Conservation (phyloP, 2,329 filamentous ascomycete genomes). For the Clarireedia homoeocarpa region DNA sequence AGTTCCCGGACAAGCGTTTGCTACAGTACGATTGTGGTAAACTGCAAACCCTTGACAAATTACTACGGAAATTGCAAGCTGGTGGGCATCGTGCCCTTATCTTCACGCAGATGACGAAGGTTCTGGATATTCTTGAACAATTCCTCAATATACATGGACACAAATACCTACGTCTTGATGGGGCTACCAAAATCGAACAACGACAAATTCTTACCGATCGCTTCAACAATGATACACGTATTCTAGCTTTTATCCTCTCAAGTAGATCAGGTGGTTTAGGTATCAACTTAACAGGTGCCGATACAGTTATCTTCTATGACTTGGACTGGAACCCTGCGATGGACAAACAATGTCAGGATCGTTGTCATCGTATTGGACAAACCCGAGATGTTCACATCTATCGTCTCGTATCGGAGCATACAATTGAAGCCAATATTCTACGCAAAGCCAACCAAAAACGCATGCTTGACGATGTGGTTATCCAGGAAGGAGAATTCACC, state of each 20-base stretch:
- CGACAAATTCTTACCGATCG: slow-evolving; percentile 91
- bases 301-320: slow-evolving; percentile 98
- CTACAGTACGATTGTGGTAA: slow-evolving; percentile 98
- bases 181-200: slow-evolving; percentile 93
- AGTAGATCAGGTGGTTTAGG: slow-evolving; percentile 90
- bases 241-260: slow-evolving; percentile 91
- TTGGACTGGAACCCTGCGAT: slow-evolving; percentile 99
- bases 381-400: slow-evolving; percentile 98
- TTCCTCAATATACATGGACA: slow-evolving; percentile 97
- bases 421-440: slow-evolving; percentile 95
- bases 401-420: slow-evolving; percentile 84
- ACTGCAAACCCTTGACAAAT: slow-evolving; percentile 77
- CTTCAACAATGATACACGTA: slow-evolving; percentile 91
- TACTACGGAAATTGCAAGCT: slow-evolving; percentile 79
- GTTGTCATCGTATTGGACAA: slow-evolving; percentile 94
- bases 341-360: slow-evolving; percentile 98
- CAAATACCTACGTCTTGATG: slow-evolving; percentile 92
- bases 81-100: slow-evolving; percentile 92
- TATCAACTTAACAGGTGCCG: slow-evolving; percentile 93
- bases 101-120: slow-evolving; percentile 99
- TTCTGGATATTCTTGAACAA: slow-evolving; percentile 92
- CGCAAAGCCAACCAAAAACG: slow-evolving; percentile 96
- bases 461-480: slow-evolving; percentile 95
- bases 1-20: slow-evolving; percentile 93
- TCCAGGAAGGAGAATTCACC: slow-evolving; percentile 96